Percentiles rank a stretch among this genome's conserved stretches.
Evolutionary conservation across 805 yeast genomes (phyloP).

Genomic region (Metschnikowia koreensis): DNA sequence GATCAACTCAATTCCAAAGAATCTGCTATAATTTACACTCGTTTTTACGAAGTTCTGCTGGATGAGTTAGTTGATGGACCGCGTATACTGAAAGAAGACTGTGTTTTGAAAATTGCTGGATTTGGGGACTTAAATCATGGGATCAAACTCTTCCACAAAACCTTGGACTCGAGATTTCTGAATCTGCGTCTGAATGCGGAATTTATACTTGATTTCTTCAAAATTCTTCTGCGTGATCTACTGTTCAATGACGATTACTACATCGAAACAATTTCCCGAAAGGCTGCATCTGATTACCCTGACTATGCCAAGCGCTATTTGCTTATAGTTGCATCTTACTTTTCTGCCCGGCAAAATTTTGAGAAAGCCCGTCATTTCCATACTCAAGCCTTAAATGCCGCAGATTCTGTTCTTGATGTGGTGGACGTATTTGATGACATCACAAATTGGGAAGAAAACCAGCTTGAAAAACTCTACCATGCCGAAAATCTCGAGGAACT

Average conservation of each 20-base stretch:
- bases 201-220: constrained; percentile 7
- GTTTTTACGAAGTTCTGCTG: constrained; percentile 24
- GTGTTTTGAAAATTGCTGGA: constrained; percentile 29
- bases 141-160: constrained; percentile 25
- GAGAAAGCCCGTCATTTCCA: constrained; percentile 33
- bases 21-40: constrained; percentile 29
- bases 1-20: constrained; percentile 43
- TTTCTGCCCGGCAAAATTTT: constrained; percentile 35
- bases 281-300: constrained; percentile 41
- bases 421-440: constrained; percentile 60
- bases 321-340: constrained; percentile 48
- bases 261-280: constrained; percentile 6
- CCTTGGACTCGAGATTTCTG: not conserved
- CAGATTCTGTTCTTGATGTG: constrained; percentile 59
- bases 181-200: constrained; percentile 1
- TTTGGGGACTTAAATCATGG: constrained; percentile 28
- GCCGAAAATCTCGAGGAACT: constrained; percentile 26
- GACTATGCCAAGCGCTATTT: constrained; percentile 56
- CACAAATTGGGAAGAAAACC: constrained; percentile 56
- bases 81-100: not conserved
- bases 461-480: constrained; percentile 24
- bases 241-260: constrained; percentile 2
- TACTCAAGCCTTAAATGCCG: constrained; percentile 46
- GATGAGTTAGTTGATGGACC: not conserved
- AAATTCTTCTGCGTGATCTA: not conserved